A percentile compares a stretch with the other conserved stretches of the same genome.
Conservation (phyloP, 176 grass and related monocot genomes). For the Ensete ventricosum region DNA sequence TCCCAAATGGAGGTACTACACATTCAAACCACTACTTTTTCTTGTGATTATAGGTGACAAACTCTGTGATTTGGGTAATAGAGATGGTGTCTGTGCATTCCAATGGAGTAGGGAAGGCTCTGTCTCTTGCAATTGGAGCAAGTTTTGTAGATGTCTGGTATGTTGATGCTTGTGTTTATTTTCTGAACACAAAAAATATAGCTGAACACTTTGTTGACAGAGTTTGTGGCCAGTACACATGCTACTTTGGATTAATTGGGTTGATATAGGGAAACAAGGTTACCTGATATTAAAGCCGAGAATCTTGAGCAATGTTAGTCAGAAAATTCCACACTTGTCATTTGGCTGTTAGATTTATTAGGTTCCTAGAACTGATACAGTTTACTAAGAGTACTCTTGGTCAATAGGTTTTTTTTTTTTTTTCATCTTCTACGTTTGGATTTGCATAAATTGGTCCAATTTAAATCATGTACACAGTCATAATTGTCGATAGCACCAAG, state of each 20-base stretch:
- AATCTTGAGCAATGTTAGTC: too few species aligned
- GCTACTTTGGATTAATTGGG: not conserved
- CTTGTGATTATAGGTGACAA: conserved; percentile 49
- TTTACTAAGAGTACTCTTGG: too few species aligned
- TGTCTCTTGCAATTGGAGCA: conserved; percentile 73
- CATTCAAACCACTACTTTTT: not conserved
- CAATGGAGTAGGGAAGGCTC: conserved; percentile 95
- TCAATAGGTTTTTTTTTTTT: too few species aligned
- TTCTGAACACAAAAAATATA: not conserved
- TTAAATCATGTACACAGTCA: too few species aligned
- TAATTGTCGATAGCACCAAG: too few species aligned
- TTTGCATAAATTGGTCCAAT: too few species aligned
- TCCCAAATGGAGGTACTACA: too few species aligned
- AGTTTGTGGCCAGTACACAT: not conserved
- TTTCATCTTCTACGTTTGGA: not conserved
- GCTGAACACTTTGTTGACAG: not conserved
- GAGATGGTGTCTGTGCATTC: conserved; percentile 73
- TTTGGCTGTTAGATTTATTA: too few species aligned
- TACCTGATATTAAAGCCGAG: too few species aligned
- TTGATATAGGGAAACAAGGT: not conserved
- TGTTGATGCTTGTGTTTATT: not conserved
- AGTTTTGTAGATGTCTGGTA: conserved; percentile 92
- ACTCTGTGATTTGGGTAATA: conserved; percentile 75
- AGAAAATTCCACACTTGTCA: too few species aligned
- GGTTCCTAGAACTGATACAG: too few species aligned